Evolutionary conservation across 2,329 filamentous ascomycete genomes (phyloP).

Genomic region (Hypoxylon rubiginosum): DNA sequence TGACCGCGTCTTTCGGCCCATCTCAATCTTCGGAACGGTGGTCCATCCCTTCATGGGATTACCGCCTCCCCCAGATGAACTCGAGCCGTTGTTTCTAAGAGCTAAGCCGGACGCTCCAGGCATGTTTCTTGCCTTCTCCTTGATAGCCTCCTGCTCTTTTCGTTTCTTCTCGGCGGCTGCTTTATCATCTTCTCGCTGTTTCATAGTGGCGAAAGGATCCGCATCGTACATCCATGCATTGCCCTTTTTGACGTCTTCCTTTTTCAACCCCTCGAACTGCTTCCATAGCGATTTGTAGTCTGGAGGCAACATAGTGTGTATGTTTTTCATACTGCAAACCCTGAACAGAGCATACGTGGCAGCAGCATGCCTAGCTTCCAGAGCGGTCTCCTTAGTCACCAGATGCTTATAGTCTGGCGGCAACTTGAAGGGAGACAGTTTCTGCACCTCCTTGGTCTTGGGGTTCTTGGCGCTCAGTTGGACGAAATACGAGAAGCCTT

Average conservation of each 20-base stretch:
- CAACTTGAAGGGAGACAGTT: constrained; percentile 84
- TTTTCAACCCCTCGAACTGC: constrained; percentile 86
- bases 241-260: constrained; percentile 82
- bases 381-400: constrained; percentile 79
- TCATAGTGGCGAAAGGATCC: constrained; percentile 87
- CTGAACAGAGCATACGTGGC: constrained; percentile 92
- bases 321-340: constrained; percentile 94
- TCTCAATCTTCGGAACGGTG: constrained; percentile 89
- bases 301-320: constrained; percentile 93
- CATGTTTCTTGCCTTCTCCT: constrained; percentile 76
- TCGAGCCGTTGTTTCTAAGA: constrained; percentile 61
- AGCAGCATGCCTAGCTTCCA: constrained; percentile 94
- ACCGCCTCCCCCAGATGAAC: constrained; percentile 51
- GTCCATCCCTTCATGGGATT: constrained; percentile 82
- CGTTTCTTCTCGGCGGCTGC: constrained; percentile 83
- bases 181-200: constrained; percentile 84
- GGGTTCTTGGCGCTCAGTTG: constrained; percentile 80
- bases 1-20: constrained; percentile 84
- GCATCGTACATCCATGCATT: constrained; percentile 93
- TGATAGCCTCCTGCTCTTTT: constrained; percentile 75
- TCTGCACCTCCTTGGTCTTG: constrained; percentile 84
- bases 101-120: constrained; percentile 69
- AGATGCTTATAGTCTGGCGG: constrained; percentile 82
- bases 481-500: constrained; percentile 84
- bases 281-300: constrained; percentile 94